A percentile compares a stretch with the other conserved stretches of the same genome.
Evolutionary conservation across 257 asterid species (phyloP).

Genomic region (Salvia miltiorrhiza): DNA sequence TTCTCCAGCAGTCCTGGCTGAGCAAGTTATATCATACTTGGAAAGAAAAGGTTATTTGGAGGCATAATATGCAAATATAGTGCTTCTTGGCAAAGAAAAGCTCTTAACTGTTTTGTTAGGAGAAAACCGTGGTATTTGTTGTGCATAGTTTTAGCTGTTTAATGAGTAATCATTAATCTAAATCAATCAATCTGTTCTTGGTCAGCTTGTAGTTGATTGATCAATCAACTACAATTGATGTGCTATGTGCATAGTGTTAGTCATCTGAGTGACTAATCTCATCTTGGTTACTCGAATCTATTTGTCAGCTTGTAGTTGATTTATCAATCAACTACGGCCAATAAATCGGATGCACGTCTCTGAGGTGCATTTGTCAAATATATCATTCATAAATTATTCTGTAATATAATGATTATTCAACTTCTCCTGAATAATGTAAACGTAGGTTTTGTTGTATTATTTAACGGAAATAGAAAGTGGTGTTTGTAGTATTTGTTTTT

Average conservation of each 20-base stretch:
- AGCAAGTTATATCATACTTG: slow-evolving; percentile 60
- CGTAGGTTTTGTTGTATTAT: slow-evolving; percentile 10
- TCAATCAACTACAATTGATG: slow-evolving; percentile 35
- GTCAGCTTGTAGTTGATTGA: slow-evolving; percentile 33
- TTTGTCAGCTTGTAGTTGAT: background rate
- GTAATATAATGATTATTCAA: slow-evolving; percentile 12
- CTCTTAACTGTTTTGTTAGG: slow-evolving; percentile 8
- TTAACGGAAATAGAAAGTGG: background rate
- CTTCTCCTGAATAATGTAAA: background rate
- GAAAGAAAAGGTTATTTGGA: slow-evolving; percentile 67
- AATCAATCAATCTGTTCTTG: slow-evolving; percentile 5
- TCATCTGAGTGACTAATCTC: background rate
- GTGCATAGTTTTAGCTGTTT: background rate
- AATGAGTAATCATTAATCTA: background rate
- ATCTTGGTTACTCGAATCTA: background rate
- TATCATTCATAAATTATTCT: background rate
- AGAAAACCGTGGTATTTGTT: background rate
- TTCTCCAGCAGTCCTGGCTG: slow-evolving; percentile 72
- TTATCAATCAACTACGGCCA: background rate
- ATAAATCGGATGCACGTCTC: background rate
- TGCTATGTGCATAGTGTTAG: slow-evolving; percentile 3
- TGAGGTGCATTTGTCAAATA: background rate
- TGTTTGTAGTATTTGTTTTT: background rate
- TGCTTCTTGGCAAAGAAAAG: background rate
- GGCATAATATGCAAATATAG: slow-evolving; percentile 35